phyloP scores from a whole-genome alignment of 805 yeast genomes.

The Nadsonia fulvescens region DNA sequence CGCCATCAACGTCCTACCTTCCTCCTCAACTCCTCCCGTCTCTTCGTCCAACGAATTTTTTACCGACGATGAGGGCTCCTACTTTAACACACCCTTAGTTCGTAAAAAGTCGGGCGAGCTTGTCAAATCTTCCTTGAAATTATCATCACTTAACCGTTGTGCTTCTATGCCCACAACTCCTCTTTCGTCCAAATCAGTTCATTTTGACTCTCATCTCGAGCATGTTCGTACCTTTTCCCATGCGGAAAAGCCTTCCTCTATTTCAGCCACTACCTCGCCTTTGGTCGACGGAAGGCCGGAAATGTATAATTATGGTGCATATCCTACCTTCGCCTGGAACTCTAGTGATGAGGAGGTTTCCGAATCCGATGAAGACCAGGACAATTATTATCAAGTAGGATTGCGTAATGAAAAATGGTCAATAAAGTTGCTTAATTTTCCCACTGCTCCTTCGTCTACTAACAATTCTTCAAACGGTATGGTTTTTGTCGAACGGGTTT shows the following conservation, averaged over 20 bases:
- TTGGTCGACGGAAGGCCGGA: too few species aligned
- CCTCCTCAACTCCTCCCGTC: too few species aligned
- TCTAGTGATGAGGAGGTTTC: too few species aligned
- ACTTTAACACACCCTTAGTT: too few species aligned
- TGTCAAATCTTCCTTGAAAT: conserved; percentile 54
- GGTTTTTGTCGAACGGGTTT: conserved; percentile 50
- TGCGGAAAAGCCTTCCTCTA: conserved; percentile 63
- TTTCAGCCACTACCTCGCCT: too few species aligned
- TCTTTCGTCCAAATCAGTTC: conserved; percentile 69
- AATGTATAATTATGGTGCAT: conserved; percentile 18
- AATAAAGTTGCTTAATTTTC: conserved; percentile 18
- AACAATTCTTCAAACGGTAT: conserved; percentile 13
- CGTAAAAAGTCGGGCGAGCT: conserved; percentile 83
- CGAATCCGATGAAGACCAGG: too few species aligned
- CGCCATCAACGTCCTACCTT: too few species aligned
- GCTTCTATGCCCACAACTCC: conserved; percentile 21
- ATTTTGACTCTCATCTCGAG: conserved; percentile 44
- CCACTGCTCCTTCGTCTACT: conserved; percentile 8
- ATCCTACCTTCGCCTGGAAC: too few species aligned
- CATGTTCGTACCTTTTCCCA: conserved; percentile 59
- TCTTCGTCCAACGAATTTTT: too few species aligned
- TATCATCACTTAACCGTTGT: conserved; percentile 18
- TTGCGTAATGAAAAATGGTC: conserved; percentile 17
- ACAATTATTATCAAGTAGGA: too few species aligned
- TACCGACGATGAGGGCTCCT: too few species aligned